Percentiles rank a stretch among this genome's conserved stretches.
These are phyloP conservation scores for Diaporthe vaccinii DNA, from an alignment of 2,329 filamentous ascomycete species.

Conservation along the genomic window DNA sequence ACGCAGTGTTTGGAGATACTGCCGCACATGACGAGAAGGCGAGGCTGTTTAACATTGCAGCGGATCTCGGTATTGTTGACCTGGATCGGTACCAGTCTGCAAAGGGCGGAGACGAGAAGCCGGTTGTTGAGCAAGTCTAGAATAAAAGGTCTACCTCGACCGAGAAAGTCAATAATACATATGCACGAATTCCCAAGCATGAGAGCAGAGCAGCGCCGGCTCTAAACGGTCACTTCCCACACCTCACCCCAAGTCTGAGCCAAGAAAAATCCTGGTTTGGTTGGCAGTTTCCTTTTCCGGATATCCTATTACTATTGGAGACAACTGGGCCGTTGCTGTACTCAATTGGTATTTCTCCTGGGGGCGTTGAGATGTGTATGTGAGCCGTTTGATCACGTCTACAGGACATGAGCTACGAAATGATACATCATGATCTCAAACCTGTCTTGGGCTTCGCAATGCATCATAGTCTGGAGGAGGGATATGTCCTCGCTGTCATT, in stretches of 20 bases:
- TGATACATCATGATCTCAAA: too few relatives aligned
- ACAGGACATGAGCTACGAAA: too few relatives aligned
- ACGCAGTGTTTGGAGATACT: constrained; percentile 51
- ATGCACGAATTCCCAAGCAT: background rate
- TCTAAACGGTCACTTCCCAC: background rate
- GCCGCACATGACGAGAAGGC: constrained; percentile 48
- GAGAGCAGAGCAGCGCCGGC: background rate
- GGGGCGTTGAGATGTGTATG: too few relatives aligned
- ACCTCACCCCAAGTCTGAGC: background rate
- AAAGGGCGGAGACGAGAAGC: constrained; percentile 24
- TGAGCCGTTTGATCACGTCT: too few relatives aligned
- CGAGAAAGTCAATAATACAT: background rate
- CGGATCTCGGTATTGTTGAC: constrained; percentile 26
- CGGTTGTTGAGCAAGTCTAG: constrained; percentile 6
- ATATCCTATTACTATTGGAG: too few relatives aligned
- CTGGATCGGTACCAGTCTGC: background rate
- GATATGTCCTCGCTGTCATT: too few relatives aligned
- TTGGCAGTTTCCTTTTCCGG: too few relatives aligned
- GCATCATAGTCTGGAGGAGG: too few relatives aligned
- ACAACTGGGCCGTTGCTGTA: too few relatives aligned
- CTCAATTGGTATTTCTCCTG: too few relatives aligned
- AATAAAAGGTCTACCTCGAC: background rate
- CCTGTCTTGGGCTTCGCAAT: too few relatives aligned
- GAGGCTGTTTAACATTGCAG: constrained; percentile 39
- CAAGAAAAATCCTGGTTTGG: too few relatives aligned